These are phyloP conservation scores for Cladosporium sp. DNA, from an alignment of 2,329 filamentous ascomycete species.

Conservation along the genomic window DNA sequence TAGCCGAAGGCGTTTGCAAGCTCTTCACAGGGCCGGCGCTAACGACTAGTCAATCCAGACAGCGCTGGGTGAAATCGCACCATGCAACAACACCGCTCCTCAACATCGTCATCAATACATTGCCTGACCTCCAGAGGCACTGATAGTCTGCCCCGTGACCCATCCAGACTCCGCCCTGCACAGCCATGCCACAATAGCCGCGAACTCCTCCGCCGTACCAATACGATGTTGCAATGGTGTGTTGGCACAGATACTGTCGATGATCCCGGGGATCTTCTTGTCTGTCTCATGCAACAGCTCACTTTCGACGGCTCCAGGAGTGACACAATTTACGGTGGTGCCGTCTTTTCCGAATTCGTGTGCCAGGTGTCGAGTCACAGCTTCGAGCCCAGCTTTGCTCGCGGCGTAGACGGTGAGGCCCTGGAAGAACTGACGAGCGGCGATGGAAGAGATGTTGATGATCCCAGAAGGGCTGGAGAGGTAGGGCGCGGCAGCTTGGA, in stretches of 20 bases:
- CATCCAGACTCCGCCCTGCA: conserved; percentile 36
- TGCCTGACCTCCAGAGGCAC: conserved; percentile 47
- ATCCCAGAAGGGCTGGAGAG: conserved; percentile 48
- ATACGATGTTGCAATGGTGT: conserved; percentile 51
- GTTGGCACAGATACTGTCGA: conserved; percentile 46
- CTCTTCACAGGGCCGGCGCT: no score
- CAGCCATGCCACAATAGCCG: conserved; percentile 53
- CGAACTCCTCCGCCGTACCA: conserved; percentile 52
- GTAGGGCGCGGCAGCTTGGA: conserved; percentile 50
- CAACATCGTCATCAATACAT: conserved; percentile 16
- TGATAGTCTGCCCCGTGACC: conserved; percentile 47
- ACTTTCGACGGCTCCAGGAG: conserved; percentile 56
- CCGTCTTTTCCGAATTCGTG: conserved; percentile 53
- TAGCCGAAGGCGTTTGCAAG: no score
- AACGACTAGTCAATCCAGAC: no score
- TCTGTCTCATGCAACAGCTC: conserved; percentile 55
- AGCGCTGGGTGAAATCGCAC: no score
- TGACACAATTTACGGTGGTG: conserved; percentile 59
- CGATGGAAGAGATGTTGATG: conserved; percentile 58
- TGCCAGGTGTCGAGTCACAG: conserved; percentile 56
- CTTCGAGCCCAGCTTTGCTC: conserved; percentile 59
- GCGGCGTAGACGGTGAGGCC: conserved; percentile 50
- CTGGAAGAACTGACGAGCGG: conserved; percentile 44
- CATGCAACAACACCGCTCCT: no score
- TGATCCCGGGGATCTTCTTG: conserved; percentile 34